phyloP scores from a whole-genome alignment of 495 filamentous ascomycete genomes.

The Neurospora africana region DNA sequence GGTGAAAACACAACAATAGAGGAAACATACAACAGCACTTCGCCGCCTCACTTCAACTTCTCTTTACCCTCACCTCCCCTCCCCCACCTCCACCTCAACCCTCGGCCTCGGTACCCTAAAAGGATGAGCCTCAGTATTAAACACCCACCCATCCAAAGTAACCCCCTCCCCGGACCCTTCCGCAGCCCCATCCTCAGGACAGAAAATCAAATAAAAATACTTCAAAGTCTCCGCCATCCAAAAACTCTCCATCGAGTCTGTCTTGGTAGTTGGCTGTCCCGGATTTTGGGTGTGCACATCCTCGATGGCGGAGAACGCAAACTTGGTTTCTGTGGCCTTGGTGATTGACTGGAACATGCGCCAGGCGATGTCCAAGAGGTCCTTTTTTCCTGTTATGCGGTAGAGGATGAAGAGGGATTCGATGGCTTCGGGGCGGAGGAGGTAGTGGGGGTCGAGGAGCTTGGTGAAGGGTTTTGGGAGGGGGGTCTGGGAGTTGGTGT shows the following conservation, averaged over 20 bases:
- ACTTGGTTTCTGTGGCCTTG: slow-evolving; percentile 46
- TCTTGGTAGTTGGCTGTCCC: slow-evolving; percentile 15
- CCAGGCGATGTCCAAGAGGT: slow-evolving; percentile 63
- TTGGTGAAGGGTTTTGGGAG: slow-evolving; percentile 48
- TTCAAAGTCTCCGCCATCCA: slow-evolving; percentile 43
- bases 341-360: slow-evolving; percentile 61
- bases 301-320: slow-evolving; percentile 47
- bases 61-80: neutral
- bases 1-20: neutral
- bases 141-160: slow-evolving; percentile 65
- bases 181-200: slow-evolving; percentile 42
- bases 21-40: neutral
- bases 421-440: slow-evolving; percentile 54
- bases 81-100: neutral
- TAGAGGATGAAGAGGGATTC: slow-evolving; percentile 69
- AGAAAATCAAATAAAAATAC: slow-evolving; percentile 72
- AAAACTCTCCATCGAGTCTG: slow-evolving; percentile 44
- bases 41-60: neutral
- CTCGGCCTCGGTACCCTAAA: slow-evolving; percentile 31
- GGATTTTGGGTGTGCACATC: slow-evolving; percentile 28
- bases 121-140: slow-evolving; percentile 85
- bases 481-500: slow-evolving; percentile 22
- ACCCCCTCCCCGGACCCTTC: slow-evolving; percentile 26
- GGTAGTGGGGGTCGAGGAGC: slow-evolving; percentile 26
- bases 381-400: slow-evolving; percentile 58